Percentiles rank a stretch among this genome's conserved stretches.
Conservation (phyloP, 2,329 filamentous ascomycete species). For the Fusarium sp. region DNA sequence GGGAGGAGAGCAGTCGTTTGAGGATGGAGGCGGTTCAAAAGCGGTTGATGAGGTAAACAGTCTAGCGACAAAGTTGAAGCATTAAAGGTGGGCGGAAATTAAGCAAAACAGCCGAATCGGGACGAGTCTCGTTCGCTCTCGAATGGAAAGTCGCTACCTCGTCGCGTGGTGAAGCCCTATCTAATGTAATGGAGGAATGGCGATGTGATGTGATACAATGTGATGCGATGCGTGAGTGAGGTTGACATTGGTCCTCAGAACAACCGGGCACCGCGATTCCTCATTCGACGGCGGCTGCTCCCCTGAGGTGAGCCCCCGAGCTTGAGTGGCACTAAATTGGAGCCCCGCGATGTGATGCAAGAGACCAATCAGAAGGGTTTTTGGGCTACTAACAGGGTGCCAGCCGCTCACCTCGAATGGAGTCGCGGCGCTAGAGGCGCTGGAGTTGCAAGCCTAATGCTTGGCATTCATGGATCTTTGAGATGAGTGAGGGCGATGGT, state of each 20-base stretch:
- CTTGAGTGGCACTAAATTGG: constrained; percentile 47
- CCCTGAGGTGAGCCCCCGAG: constrained; percentile 44
- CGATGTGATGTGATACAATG: constrained; percentile 34
- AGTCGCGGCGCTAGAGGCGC: constrained; percentile 37
- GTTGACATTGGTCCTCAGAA: constrained; percentile 40
- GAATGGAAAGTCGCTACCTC: constrained; percentile 14
- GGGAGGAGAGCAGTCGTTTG: constrained; percentile 25
- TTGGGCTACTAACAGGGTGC: constrained; percentile 23
- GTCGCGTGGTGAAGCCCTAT: constrained; percentile 35
- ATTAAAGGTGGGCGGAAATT: constrained; percentile 20
- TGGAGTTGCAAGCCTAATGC: constrained; percentile 36
- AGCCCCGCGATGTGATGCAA: constrained; percentile 36
- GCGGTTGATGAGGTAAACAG: constrained; percentile 30
- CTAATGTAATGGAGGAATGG: constrained; percentile 25
- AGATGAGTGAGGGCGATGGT: constrained; percentile 27
- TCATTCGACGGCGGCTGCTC: constrained; percentile 46
- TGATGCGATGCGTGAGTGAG: constrained; percentile 42
- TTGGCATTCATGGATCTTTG: constrained; percentile 23
- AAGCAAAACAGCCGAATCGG: constrained; percentile 21
- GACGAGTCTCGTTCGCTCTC: constrained; percentile 18
- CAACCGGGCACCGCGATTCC: constrained; percentile 37
- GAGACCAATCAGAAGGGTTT: constrained; percentile 30
- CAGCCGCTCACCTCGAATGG: constrained; percentile 45
- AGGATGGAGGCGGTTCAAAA: constrained; percentile 28
- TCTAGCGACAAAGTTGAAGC: constrained; percentile 33